phyloP scores from a whole-genome alignment of 169 alveolate genomes.

The Perkinsus olseni region DNA sequence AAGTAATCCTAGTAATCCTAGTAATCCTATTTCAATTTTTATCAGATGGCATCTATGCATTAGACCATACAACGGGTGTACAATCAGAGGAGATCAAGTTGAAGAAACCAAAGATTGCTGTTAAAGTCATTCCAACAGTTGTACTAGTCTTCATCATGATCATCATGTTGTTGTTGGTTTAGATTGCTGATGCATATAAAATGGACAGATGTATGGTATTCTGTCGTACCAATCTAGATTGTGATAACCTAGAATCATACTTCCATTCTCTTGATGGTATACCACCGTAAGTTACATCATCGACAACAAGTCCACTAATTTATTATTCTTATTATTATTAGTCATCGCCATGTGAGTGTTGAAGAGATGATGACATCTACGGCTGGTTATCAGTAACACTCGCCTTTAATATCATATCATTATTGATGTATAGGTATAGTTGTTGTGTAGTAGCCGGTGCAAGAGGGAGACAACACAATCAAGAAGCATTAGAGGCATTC shows the following conservation, averaged over 20 bases:
- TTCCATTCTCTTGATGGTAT: conserved; percentile 20
- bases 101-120: conserved; percentile 29
- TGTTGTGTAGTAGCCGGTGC: not conserved
- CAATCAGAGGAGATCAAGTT: conserved; percentile 18
- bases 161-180: not conserved
- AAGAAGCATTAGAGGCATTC: not conserved
- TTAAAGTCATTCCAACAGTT: not conserved
- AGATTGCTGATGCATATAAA: conserved; percentile 43
- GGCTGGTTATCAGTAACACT: not conserved
- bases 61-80: conserved; percentile 4
- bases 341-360: not conserved
- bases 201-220: conserved; percentile 40
- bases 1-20: too few relatives aligned
- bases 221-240: conserved; percentile 47
- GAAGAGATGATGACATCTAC: not conserved
- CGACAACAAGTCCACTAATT: too few relatives aligned
- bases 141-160: not conserved
- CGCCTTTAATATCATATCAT: not conserved
- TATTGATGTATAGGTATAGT: not conserved
- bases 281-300: conserved; percentile 10
- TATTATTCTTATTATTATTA: not conserved
- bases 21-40: too few relatives aligned
- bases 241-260: conserved; percentile 25
- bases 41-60: conserved; percentile 3
- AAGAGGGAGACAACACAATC: not conserved